phyloP scores from a whole-genome alignment of 169 alveolate genomes.

The Plasmodium gonderi region DNA sequence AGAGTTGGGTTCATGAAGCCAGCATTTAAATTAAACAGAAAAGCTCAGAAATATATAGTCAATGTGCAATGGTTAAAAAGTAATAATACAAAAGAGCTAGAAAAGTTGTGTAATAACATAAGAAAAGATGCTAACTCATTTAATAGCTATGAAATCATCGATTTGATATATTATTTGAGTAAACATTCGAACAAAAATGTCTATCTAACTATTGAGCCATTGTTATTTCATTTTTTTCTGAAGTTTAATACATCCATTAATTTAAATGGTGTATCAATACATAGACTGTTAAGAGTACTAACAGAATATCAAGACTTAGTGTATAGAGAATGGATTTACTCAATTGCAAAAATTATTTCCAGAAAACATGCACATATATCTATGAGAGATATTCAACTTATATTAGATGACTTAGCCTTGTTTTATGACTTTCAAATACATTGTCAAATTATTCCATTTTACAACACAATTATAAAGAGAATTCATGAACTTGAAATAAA shows the following conservation, averaged over 20 bases:
- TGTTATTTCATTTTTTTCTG: slow-evolving; percentile 70
- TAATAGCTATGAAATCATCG: slow-evolving; percentile 70
- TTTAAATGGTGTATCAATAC: slow-evolving; percentile 65
- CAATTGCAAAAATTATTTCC: slow-evolving; percentile 81
- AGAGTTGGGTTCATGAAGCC: slow-evolving; percentile 74
- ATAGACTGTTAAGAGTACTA: slow-evolving; percentile 82
- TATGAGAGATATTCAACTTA: slow-evolving; percentile 85
- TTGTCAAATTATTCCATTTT: slow-evolving; percentile 76
- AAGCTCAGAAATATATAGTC: slow-evolving; percentile 70
- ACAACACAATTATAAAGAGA: slow-evolving; percentile 76
- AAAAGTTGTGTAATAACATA: slow-evolving; percentile 57
- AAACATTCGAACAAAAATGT: slow-evolving; percentile 43
- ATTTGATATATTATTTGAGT: slow-evolving; percentile 51
- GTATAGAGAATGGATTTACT: slow-evolving; percentile 85
- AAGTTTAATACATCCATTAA: slow-evolving; percentile 49
- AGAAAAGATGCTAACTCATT: slow-evolving; percentile 59
- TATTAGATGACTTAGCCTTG: slow-evolving; percentile 83
- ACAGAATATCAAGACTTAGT: slow-evolving; percentile 84
- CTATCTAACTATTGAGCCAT: slow-evolving; percentile 68
- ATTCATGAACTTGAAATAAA: slow-evolving; percentile 80
- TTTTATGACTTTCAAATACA: slow-evolving; percentile 86
- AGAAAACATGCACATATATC: slow-evolving; percentile 80
- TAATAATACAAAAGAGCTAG: slow-evolving; percentile 39
- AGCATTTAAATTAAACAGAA: slow-evolving; percentile 60
- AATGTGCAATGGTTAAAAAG: slow-evolving; percentile 72